A percentile compares a stretch with the other conserved stretches of the same genome.
Conservation (phyloP, 2,329 filamentous ascomycete genomes). For the Fusarium euwallaceae region DNA sequence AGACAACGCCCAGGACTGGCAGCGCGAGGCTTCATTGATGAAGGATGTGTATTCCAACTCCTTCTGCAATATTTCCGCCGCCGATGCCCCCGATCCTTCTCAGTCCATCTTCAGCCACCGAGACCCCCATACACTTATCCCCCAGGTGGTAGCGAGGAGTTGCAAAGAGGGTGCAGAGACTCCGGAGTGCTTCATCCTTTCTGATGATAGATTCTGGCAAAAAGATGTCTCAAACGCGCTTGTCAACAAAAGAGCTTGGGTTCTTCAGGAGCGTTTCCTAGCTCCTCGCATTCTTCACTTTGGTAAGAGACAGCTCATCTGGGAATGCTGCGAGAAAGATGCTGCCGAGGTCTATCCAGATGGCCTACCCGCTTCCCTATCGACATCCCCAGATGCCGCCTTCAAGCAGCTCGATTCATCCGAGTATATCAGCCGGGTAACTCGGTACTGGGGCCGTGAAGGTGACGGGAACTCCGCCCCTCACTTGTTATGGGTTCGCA, state of each 20-base stretch:
- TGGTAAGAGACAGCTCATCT: background rate
- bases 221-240: background rate
- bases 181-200: background rate
- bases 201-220: background rate
- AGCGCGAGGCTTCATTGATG: conserved; percentile 8
- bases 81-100: background rate
- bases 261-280: background rate
- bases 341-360: background rate
- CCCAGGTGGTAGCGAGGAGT: background rate
- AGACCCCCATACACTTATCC: background rate
- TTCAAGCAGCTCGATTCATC: background rate
- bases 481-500: background rate
- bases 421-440: background rate
- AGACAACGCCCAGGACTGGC: conserved; percentile 7
- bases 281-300: background rate
- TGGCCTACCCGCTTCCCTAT: background rate
- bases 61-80: background rate
- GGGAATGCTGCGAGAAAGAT: background rate
- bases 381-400: background rate
- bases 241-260: background rate
- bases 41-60: conserved; percentile 3
- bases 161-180: background rate
- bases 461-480: background rate
- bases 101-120: background rate
- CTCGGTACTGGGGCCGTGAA: background rate